Evolutionary conservation across 345 rosid species (phyloP), one percentile per base, ranked within the genome.

Genomic region (Lumnitzera littorea): DNA sequence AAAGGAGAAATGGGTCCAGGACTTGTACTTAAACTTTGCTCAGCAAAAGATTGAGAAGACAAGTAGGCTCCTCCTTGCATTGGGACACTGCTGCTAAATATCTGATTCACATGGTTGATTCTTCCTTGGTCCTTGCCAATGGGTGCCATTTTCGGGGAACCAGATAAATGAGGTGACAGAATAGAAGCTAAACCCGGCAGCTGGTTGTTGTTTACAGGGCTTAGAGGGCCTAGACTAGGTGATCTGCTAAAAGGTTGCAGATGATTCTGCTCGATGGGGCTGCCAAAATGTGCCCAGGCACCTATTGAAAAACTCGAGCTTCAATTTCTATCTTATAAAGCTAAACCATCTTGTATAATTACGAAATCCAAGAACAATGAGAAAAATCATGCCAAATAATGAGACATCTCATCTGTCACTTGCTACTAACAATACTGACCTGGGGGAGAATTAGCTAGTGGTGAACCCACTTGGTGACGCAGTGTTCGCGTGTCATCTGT

Each of bases 101-200:
- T 61, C 62, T 70, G 87, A 68, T 82, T 80, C 64, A 75, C 77
- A 69, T 77, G 75, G 63, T 73, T 77, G 54, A 68, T 56, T 78
- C 83, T 72, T 56, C 86, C 83, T 66, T 80, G 96, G 57, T 88
- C 94, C 77, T 82, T 89, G 27, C 87, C 91, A 56, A 87, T 85
- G 23, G 96, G 82, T 67, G 74, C 82, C 55, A 79, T 66, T 59
- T 74, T 82, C 24, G 74, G 56, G 12, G 62, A 73, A 68, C 70
- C 84, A 56, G 91, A 67, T 17, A 76, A 63, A 53, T 78, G 88
- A 75, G 78, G 67, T 23, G 85, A 87, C 56, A 90, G 99, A 69
- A 88, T 77, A 53, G 99, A 94, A 62, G 99, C 97, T 67, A 94
- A 57, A 23, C 97, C 99, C 11, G 87, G 76, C 68, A 84, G 53